phyloP scores from a whole-genome alignment of 352 stramenopile genomes.

The Elongisporangium prolatum region DNA sequence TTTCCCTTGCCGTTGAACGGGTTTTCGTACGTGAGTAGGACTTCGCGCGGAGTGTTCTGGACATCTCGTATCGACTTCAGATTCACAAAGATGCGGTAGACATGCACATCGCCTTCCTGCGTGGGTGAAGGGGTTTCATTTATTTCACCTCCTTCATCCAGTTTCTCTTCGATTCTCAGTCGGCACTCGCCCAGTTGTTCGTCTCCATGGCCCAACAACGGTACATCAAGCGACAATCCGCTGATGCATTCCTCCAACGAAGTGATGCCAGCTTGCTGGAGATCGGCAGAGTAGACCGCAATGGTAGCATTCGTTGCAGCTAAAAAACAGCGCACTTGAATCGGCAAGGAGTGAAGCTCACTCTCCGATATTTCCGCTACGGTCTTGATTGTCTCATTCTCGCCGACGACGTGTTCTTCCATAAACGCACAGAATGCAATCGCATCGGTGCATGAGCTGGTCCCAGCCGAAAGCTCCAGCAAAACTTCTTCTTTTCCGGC shows the following conservation, averaged over 20 bases:
- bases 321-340: slow-evolving; percentile 23
- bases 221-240: not conserved
- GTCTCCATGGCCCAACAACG: not conserved
- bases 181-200: not conserved
- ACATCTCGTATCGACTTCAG: slow-evolving; percentile 34
- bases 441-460: slow-evolving; percentile 9
- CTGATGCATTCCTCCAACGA: not conserved
- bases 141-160: not conserved
- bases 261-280: not conserved
- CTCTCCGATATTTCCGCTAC: slow-evolving; percentile 3
- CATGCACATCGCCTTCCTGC: not conserved
- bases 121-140: not conserved
- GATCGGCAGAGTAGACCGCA: not conserved
- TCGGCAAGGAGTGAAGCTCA: not conserved
- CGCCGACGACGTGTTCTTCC: slow-evolving; percentile 29
- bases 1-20: slow-evolving; percentile 29
- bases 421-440: slow-evolving; percentile 35
- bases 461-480: slow-evolving; percentile 25
- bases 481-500: slow-evolving; percentile 29
- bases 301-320: slow-evolving; percentile 1
- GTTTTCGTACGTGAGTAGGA: slow-evolving; percentile 27
- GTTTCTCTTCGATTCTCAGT: not conserved
- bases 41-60: slow-evolving; percentile 12
- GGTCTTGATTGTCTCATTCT: slow-evolving; percentile 13
- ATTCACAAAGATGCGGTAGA: slow-evolving; percentile 32